Conservation (phyloP, 768 basidiomycete species). For the Chalciporus chontae region DNA sequence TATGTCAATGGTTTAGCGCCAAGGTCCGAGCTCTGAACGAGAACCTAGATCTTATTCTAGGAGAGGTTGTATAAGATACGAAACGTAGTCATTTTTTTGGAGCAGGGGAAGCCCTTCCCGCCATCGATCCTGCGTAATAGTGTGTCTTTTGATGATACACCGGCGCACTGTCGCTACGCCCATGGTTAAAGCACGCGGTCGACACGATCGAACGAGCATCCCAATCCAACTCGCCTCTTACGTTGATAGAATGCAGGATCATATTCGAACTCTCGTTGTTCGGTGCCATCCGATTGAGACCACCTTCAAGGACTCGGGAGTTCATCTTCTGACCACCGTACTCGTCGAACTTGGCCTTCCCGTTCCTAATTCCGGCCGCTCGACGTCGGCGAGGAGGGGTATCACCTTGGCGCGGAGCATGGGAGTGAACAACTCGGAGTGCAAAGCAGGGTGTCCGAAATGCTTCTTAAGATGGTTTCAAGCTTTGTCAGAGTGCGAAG, state of each 20-base stretch:
- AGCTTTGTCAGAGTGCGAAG: constrained; percentile 68
- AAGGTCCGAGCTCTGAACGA: too few relatives aligned
- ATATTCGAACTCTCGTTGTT: constrained; percentile 78
- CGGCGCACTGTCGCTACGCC: constrained; percentile 33
- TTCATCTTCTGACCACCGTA: constrained; percentile 77
- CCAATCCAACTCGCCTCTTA: constrained; percentile 85
- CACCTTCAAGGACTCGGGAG: constrained; percentile 70
- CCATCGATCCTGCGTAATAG: constrained; percentile 35
- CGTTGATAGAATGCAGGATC: constrained; percentile 73
- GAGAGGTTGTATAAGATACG: too few relatives aligned
- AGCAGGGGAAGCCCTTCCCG: constrained; percentile 36
- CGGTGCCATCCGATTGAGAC: constrained; percentile 80
- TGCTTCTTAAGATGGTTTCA: constrained; percentile 80
- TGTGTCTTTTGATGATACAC: constrained; percentile 41
- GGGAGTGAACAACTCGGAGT: constrained; percentile 82
- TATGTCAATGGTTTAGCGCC: too few relatives aligned
- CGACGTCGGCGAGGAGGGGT: constrained; percentile 71
- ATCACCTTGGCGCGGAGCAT: constrained; percentile 87
- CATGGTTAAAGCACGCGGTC: constrained; percentile 46
- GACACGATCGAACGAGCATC: constrained; percentile 75
- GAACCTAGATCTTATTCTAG: too few relatives aligned
- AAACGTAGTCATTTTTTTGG: constrained; percentile 21
- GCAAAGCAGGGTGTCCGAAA: constrained; percentile 92
- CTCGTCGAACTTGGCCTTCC: constrained; percentile 66
- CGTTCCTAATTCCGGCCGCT: constrained; percentile 65